Conservation (phyloP, 345 rosid species). For the Reutealis trisperma region DNA sequence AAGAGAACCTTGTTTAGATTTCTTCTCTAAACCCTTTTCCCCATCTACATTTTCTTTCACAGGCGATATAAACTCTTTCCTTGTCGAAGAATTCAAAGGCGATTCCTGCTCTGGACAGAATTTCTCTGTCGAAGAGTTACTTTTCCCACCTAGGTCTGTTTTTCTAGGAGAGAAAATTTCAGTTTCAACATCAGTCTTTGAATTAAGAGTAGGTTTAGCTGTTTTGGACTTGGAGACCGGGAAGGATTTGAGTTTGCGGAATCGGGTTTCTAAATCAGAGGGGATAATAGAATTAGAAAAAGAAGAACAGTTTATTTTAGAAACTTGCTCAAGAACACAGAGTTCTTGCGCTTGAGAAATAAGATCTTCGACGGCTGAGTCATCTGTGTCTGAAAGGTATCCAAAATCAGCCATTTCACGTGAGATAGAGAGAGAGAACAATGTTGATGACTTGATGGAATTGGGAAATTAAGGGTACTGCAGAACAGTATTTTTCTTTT, state of each 20-base stretch:
- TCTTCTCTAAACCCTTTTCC: constrained; percentile 28
- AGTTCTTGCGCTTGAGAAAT: constrained; percentile 69
- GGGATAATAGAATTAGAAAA: constrained; percentile 60
- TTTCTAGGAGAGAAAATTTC: constrained; percentile 17
- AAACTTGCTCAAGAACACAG: constrained; percentile 66
- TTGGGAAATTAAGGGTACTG: no score
- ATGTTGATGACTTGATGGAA: no score
- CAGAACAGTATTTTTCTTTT: background rate
- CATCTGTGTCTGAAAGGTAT: constrained; percentile 70
- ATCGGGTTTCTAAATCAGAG: constrained; percentile 68
- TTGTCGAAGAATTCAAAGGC: constrained; percentile 17
- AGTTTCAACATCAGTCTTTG: background rate
- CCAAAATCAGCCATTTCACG: constrained; percentile 63
- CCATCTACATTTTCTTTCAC: constrained; percentile 20
- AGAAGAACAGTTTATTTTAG: constrained; percentile 69
- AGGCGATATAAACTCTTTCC: constrained; percentile 16
- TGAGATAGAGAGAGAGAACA: background rate
- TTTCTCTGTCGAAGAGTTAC: background rate
- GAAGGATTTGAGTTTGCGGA: constrained; percentile 71
- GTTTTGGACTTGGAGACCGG: constrained; percentile 21
- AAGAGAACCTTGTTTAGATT: constrained; percentile 22
- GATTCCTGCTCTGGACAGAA: constrained; percentile 16
- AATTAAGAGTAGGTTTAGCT: background rate
- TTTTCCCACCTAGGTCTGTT: constrained; percentile 25
- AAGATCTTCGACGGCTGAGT: constrained; percentile 73